phyloP scores from a whole-genome alignment of 805 yeast genomes.

The Lipomyces sp. region DNA sequence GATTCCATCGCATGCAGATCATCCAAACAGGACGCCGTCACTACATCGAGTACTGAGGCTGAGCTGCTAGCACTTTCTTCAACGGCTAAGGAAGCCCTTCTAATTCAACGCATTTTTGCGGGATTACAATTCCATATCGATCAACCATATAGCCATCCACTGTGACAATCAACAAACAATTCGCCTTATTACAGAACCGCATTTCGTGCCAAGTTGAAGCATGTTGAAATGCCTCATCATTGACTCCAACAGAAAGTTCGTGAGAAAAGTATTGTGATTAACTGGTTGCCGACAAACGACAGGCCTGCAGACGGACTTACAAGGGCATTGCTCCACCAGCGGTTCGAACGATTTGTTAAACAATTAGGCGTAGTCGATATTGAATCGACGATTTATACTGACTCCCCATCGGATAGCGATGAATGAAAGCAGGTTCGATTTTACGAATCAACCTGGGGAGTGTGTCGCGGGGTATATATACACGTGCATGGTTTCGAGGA shows the following conservation, averaged over 20 bases:
- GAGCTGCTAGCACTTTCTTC: neutral
- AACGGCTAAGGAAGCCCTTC: neutral
- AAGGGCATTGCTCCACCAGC: neutral
- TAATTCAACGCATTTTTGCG: neutral
- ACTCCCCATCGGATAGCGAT: no score
- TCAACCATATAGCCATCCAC: neutral
- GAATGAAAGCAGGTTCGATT: no score
- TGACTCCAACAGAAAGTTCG: neutral
- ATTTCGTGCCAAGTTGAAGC: neutral
- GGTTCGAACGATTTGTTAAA: no score
- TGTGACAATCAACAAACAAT: neutral
- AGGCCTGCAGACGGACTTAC: slow-evolving; percentile 1
- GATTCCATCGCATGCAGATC: neutral
- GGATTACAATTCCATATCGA: neutral
- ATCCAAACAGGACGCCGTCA: neutral
- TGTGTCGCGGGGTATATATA: no score
- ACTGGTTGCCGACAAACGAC: neutral
- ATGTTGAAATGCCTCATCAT: neutral
- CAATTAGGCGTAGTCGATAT: no score
- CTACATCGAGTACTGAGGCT: slow-evolving; percentile 1
- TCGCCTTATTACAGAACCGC: neutral
- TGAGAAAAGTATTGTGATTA: neutral
- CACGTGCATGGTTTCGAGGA: no score
- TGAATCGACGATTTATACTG: no score
- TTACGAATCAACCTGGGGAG: no score